Evolutionary conservation across 2,329 filamentous ascomycete species (phyloP).

Genomic region (Bipolaris oryzae): DNA sequence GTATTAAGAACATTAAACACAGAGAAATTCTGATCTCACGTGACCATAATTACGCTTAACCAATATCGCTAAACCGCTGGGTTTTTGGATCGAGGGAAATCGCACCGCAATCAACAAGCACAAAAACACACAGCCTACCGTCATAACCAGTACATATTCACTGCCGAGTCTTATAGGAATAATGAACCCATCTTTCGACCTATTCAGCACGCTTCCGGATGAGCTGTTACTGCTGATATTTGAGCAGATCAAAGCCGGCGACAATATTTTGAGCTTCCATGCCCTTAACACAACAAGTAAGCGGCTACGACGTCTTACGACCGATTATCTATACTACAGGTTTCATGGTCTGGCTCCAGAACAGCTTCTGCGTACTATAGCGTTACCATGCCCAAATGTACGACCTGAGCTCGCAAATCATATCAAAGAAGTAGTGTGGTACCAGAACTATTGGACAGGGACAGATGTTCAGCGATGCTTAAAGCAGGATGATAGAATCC

Average conservation of each 20-base stretch:
- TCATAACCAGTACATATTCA: background rate
- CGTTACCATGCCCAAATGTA: background rate
- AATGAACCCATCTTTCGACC: background rate
- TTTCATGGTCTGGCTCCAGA: constrained; percentile 7
- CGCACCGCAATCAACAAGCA: background rate
- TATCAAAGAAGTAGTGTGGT: constrained; percentile 14
- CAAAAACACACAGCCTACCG: background rate
- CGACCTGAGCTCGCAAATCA: background rate
- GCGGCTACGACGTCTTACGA: constrained; percentile 11
- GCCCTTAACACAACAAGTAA: constrained; percentile 8
- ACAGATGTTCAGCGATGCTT: background rate
- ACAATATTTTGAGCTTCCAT: constrained; percentile 5
- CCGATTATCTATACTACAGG: constrained; percentile 6
- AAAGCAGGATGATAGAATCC: background rate
- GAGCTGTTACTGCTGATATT: constrained; percentile 12
- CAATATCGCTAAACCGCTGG: too few relatives aligned
- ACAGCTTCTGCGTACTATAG: constrained; percentile 13
- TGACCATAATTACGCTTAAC: too few relatives aligned
- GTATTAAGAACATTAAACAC: too few relatives aligned
- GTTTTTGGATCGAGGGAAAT: background rate
- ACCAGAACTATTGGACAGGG: background rate
- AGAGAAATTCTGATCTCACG: too few relatives aligned
- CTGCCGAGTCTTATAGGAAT: background rate
- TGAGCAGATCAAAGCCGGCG: constrained; percentile 3
- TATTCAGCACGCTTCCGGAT: constrained; percentile 9